Evolutionary conservation across 352 stramenopile species (phyloP).

Genomic region (Globisporangium camurandrum): DNA sequence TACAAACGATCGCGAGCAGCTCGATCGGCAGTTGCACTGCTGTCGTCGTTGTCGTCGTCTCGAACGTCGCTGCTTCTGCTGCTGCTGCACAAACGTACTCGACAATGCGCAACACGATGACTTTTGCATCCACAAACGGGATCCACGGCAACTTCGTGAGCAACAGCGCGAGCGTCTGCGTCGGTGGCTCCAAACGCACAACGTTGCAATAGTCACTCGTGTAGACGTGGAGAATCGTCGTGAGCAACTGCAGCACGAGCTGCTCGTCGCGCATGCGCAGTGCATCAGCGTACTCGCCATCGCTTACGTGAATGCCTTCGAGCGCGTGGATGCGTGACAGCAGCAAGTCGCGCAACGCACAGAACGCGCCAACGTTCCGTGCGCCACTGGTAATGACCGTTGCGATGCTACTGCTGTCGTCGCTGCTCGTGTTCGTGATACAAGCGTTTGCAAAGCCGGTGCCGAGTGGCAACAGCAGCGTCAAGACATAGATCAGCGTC

Average conservation of each 20-base stretch:
- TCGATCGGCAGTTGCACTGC: conserved; percentile 50
- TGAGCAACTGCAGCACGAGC: conserved; percentile 52
- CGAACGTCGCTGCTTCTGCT: conserved; percentile 24
- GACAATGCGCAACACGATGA: conserved; percentile 71
- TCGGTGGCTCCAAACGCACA: conserved; percentile 58
- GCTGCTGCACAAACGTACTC: conserved; percentile 67
- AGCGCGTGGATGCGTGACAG: conserved; percentile 35
- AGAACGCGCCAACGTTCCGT: conserved; percentile 57
- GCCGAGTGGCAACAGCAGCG: conserved; percentile 47
- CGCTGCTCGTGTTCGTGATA: not conserved
- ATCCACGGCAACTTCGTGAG: conserved; percentile 57
- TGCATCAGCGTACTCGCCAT: conserved; percentile 2
- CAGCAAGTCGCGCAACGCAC: conserved; percentile 57
- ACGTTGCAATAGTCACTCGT: conserved; percentile 71
- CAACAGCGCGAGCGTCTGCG: conserved; percentile 55
- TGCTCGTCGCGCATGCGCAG: conserved; percentile 26
- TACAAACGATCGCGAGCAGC: conserved; percentile 57
- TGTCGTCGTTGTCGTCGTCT: no score
- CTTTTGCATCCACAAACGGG: conserved; percentile 40
- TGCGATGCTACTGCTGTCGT: conserved; percentile 25
- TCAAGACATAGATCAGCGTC: conserved; percentile 42
- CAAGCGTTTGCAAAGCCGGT: conserved; percentile 28
- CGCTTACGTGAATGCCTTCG: conserved; percentile 6
- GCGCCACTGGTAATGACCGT: conserved; percentile 36
- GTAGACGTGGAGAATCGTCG: conserved; percentile 61